A percentile compares a stretch with the other conserved stretches of the same genome.
phyloP scores from a whole-genome alignment of 176 grass and related monocot genomes.

The Lolium perenne region DNA sequence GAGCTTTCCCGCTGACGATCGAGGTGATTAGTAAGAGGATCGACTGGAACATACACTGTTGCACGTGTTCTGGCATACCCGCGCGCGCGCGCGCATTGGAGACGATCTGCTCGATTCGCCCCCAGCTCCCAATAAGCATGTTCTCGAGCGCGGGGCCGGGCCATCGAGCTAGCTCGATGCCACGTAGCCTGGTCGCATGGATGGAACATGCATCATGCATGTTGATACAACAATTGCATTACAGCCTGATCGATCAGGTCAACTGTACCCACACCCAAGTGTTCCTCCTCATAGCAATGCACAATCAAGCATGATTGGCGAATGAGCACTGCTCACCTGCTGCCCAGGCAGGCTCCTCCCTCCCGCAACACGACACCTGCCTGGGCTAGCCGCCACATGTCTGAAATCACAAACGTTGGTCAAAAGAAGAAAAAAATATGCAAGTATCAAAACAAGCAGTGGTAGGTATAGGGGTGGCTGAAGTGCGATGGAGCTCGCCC shows the following conservation, averaged over 20 bases:
- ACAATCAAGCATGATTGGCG: not conserved
- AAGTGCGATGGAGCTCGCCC: not conserved
- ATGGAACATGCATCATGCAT: too few relatives aligned
- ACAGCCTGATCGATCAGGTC: not conserved
- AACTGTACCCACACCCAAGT: not conserved
- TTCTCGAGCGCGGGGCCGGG: not conserved
- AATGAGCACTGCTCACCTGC: not conserved
- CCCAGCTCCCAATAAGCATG: not conserved
- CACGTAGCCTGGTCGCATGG: too few relatives aligned
- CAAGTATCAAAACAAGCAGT: not conserved
- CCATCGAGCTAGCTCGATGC: not conserved
- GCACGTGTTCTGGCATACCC: not conserved
- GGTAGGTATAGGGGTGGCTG: not conserved
- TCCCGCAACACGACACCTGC: slow-evolving; percentile 10
- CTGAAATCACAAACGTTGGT: not conserved
- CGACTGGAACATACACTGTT: not conserved
- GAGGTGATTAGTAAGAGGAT: not conserved
- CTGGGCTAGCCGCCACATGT: not conserved
- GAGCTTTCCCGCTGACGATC: not conserved
- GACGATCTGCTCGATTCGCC: not conserved
- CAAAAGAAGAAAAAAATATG: too few relatives aligned
- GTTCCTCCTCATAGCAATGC: not conserved
- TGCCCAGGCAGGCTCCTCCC: not conserved
- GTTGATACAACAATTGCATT: not conserved
- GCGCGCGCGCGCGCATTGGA: not conserved